Percentiles rank a stretch among this genome's conserved stretches.
Conservation (phyloP, 1,139 yeast genomes). For the Suhomyces terraborum region DNA sequence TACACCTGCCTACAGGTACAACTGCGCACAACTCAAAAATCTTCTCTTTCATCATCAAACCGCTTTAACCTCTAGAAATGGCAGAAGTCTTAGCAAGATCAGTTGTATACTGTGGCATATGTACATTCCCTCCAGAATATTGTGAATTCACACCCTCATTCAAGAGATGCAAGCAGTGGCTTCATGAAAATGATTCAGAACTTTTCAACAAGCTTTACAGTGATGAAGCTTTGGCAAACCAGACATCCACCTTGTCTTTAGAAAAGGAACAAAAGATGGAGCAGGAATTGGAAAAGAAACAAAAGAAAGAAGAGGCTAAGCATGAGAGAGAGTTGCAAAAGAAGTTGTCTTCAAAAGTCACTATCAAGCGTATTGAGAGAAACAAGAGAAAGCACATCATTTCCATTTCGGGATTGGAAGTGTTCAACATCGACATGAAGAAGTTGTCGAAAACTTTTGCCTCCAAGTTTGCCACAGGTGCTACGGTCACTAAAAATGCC, state of each 20-base stretch:
- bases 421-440: slow-evolving; percentile 85
- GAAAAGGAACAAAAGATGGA: slow-evolving; percentile 84
- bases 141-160: slow-evolving; percentile 89
- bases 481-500: slow-evolving; percentile 87
- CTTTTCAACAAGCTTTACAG: slow-evolving; percentile 63
- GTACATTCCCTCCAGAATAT: slow-evolving; percentile 88
- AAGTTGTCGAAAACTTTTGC: slow-evolving; percentile 91
- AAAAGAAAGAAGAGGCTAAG: slow-evolving; percentile 85
- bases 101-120: slow-evolving; percentile 76
- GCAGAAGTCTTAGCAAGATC: slow-evolving; percentile 44
- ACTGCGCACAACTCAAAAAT: slow-evolving; percentile 1
- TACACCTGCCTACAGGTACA: slow-evolving; percentile 2
- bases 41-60: slow-evolving; percentile 1
- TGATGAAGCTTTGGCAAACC: slow-evolving; percentile 54
- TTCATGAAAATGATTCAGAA: slow-evolving; percentile 58
- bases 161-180: slow-evolving; percentile 85
- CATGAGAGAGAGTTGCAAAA: slow-evolving; percentile 82
- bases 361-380: slow-evolving; percentile 85
- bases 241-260: slow-evolving; percentile 56
- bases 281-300: slow-evolving; percentile 80
- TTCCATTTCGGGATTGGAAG: slow-evolving; percentile 85
- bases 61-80: slow-evolving; percentile 23
- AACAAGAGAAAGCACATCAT: slow-evolving; percentile 87
- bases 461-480: slow-evolving; percentile 94
- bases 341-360: slow-evolving; percentile 75